Base-by-base conservation (phyloP, 2,329 filamentous ascomycete genomes). In the Gliomastix tumulicola region DNA sequence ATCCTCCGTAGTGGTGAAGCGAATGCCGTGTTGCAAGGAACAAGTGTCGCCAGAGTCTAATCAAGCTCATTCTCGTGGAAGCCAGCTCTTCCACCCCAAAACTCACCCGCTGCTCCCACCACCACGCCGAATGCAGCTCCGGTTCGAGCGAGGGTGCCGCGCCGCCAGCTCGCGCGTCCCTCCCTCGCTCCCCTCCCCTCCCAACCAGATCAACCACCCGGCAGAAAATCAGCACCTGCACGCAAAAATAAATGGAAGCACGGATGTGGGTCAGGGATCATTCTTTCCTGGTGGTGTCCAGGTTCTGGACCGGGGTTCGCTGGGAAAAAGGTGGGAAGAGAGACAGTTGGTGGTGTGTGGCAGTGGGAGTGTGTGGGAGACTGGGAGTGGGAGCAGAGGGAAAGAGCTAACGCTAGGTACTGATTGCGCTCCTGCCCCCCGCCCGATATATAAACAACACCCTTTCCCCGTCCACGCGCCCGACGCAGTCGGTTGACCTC, bases 381-480 rank as follows among this genome's bases (percentile, higher is more conserved):
- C 27, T 30, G 27, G 17, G 27, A 16, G 27, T 30, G 13, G 13
- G 13, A n/a, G n/a, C n/a, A 16, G 25, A 28, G 25, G 25, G 25
- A n/a, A 28, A 28, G 25, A 28, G 25, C 34, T 30, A 18, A n/a
- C 23, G 21, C 34, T 15, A 20, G 32, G 36, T 70, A 74, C 68
- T 74, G 70, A 74, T 75, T 74, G 70, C 64, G 66, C 57, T 64
- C 60, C 62, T 65, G 58, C 62, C 62, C 41, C 63, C 66, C 65
- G 69, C 70, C 68, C 63, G 62, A 65, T 68, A 77, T 78, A 78
- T 76, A 77, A 78, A 74, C 68, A 71, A 60, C 57, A 60, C 65
- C 66, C 56, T 40, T 56, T 57, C 65, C 65, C 63, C 60, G 38
- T 40, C 38, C 63, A 54, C 70, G 69, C 69, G 67, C 68, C 67